Evolutionary conservation across 805 yeast genomes (phyloP), one percentile per base, ranked within the genome.

Genomic region (Saturnispora bothae): DNA sequence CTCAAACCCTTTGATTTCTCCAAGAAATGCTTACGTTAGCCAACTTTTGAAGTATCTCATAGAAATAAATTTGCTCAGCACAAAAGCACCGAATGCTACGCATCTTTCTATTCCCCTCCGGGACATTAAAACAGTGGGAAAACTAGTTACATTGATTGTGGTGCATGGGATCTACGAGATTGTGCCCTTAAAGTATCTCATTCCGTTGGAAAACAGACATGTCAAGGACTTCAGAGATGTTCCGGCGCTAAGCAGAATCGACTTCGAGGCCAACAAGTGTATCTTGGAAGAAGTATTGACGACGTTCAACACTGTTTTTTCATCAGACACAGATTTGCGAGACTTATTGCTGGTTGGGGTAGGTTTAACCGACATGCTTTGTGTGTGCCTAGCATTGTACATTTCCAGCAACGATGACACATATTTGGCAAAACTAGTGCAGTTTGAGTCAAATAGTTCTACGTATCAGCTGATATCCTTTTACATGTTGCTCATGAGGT

Each of bases 71-170:
- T 33, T 43, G 4, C 41, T 59, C 2, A 59, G 76, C 3, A 43
- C 44, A 1, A 57, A 52, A 33, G 54, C 51, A 13, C 43, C 52
- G n/a, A 39, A 34, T 8, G 31, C 44, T 49, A 30, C 53, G 59
- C 34, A 71, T 35, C 64, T 82, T 9, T 64, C 80, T 7, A 78
- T 89, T 13, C 83, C 96, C 0, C 64, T 89, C 8, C 86, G 84
- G 49, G 97, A 92, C 54, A 76, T 89, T 69, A 81, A 77, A 52
- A 69, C 73, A 4, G 71, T 92, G 40, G 78, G 81, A 26, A 70
- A 66, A 17, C 52, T 89, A 31, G 56, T 81, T 15, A 80, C 78
- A 45, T 41, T 80, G 9, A 63, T 88, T 2, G 72, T 86, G 0
- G 57, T 80, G 2, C 79, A 77, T 45, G 88, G 94, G 0, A 65